These are phyloP conservation scores for Trametes polyzona DNA, from an alignment of 1,284 basidiomycete species.

Conservation along the genomic window DNA sequence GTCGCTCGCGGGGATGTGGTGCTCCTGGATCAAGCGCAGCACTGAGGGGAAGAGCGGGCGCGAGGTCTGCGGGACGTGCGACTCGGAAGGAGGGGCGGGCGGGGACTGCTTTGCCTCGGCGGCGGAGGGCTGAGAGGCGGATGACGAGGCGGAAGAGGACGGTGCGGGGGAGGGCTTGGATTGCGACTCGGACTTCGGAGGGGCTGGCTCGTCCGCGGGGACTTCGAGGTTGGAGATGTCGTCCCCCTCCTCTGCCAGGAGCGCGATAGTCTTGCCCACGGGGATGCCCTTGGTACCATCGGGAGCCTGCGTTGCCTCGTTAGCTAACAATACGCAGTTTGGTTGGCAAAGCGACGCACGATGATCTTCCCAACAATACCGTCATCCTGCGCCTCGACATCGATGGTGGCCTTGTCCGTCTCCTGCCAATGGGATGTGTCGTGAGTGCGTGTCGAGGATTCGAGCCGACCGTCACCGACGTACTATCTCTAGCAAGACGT, in stretches of 20 bases:
- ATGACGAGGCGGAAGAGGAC: constrained; percentile 34
- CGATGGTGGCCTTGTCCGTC: constrained; percentile 99
- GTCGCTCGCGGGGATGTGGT: constrained; percentile 57
- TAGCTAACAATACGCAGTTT: background rate
- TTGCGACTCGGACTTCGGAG: constrained; percentile 16
- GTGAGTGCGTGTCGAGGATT: background rate
- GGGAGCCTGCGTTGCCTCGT: constrained; percentile 51
- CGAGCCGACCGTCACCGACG: constrained; percentile 36
- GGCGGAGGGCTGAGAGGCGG: constrained; percentile 37
- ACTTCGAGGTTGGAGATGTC: constrained; percentile 86
- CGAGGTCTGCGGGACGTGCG: constrained; percentile 50
- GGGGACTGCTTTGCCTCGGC: constrained; percentile 33
- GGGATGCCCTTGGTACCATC: constrained; percentile 87
- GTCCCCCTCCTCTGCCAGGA: constrained; percentile 97
- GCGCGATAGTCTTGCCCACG: constrained; percentile 88
- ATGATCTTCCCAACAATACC: constrained; percentile 93
- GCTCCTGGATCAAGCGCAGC: constrained; percentile 65
- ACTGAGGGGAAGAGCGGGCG: constrained; percentile 81
- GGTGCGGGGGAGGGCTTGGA: constrained; percentile 28
- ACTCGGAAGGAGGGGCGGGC: constrained; percentile 28
- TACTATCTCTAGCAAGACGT: constrained; percentile 94
- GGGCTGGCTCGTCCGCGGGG: constrained; percentile 53
- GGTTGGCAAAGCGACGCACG: constrained; percentile 47
- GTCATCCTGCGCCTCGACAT: constrained; percentile 98
- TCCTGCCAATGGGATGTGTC: constrained; percentile 58